Percentiles rank a stretch among this genome's conserved stretches.
Evolutionary conservation across 345 rosid genomes (phyloP).

Genomic region (Cardamine resedifolia): DNA sequence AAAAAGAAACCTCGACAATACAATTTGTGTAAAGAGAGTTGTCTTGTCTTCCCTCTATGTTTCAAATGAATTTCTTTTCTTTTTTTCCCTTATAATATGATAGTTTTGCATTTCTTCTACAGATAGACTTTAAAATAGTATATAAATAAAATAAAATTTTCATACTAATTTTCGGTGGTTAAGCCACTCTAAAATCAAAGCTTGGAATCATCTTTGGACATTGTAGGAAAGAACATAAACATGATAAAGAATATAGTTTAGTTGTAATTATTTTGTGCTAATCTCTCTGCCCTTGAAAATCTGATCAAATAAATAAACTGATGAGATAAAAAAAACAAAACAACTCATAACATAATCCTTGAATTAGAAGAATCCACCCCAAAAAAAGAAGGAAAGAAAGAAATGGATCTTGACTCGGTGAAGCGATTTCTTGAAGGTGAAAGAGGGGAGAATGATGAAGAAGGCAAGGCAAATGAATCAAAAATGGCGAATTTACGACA

Average conservation of each 20-base stretch:
- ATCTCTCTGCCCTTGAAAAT: too few relatives aligned
- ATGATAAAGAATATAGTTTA: too few relatives aligned
- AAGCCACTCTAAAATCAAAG: too few relatives aligned
- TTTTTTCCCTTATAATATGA: slow-evolving; percentile 2
- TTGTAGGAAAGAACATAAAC: too few relatives aligned
- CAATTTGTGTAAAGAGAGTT: slow-evolving; percentile 35
- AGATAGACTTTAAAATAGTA: neutral
- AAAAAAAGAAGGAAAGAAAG: neutral
- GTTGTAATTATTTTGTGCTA: too few relatives aligned
- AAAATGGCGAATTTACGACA: slow-evolving; percentile 45
- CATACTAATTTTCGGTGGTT: too few relatives aligned
- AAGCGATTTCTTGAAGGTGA: slow-evolving; percentile 66
- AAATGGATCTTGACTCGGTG: slow-evolving; percentile 55
- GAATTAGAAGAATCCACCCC: neutral
- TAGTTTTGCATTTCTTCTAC: slow-evolving; percentile 11
- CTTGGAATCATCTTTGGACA: too few relatives aligned
- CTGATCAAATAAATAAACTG: neutral
- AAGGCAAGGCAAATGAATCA: slow-evolving; percentile 30
- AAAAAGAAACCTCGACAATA: slow-evolving; percentile 1
- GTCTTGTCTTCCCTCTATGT: neutral
- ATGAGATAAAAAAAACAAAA: neutral
- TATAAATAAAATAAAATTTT: too few relatives aligned
- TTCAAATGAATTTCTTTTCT: slow-evolving; percentile 12
- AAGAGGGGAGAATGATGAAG: slow-evolving; percentile 26
- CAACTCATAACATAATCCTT: neutral